Evolutionary conservation across 78 protist genomes (phyloP).

Genomic region (Protostelium mycophagum): DNA sequence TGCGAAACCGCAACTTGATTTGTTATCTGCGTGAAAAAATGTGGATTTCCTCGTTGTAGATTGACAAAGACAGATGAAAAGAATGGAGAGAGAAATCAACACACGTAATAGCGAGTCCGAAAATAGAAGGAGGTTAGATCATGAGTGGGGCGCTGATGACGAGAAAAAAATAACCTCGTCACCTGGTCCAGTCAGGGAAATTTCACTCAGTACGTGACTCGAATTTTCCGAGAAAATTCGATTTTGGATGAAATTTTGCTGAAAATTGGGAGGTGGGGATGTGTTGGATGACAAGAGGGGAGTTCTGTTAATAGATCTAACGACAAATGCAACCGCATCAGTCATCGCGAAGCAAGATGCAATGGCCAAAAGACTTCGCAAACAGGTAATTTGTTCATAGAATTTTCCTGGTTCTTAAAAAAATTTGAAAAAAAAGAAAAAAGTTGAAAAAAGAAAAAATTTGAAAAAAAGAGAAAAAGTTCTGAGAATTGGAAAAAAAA

Average conservation of each 20-base stretch:
- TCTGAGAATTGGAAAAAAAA: too few relatives aligned
- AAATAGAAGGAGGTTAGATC: not conserved
- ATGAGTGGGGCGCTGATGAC: not conserved
- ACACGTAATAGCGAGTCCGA: not conserved
- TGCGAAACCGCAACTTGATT: too few relatives aligned
- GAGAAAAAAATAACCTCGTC: not conserved
- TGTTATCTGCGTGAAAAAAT: too few relatives aligned
- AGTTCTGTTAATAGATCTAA: not conserved
- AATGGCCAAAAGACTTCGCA: not conserved
- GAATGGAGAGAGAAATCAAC: not conserved
- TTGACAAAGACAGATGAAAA: not conserved
- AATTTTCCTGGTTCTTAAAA: too few relatives aligned
- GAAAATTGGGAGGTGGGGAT: not conserved
- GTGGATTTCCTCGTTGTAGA: too few relatives aligned
- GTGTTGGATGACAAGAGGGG: not conserved
- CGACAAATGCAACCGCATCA: not conserved
- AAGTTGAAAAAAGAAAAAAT: too few relatives aligned
- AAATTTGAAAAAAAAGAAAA: too few relatives aligned
- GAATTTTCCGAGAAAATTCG: not conserved
- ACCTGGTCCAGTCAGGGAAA: not conserved
- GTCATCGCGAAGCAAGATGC: not conserved
- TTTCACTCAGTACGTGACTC: not conserved
- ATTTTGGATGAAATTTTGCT: too few relatives aligned
- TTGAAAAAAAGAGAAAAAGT: too few relatives aligned
- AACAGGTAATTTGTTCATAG: too few relatives aligned